Evolutionary conservation across 2,329 filamentous ascomycete genomes (phyloP).

Genomic region (Clarireedia monteithiana): DNA sequence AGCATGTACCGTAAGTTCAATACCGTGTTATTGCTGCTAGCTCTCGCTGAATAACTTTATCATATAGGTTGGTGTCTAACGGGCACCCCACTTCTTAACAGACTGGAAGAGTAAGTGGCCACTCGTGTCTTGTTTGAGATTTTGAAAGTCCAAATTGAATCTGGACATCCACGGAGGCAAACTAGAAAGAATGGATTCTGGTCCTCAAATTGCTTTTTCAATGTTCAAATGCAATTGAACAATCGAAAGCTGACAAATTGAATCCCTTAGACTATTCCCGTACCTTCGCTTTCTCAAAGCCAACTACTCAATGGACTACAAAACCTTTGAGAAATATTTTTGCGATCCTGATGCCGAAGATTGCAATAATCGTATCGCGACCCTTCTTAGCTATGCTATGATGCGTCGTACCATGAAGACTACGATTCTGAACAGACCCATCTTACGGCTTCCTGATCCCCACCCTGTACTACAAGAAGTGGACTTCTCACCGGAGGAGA

Average conservation of each 20-base stretch:
- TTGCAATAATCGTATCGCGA: conserved; percentile 17
- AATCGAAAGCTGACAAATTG: conserved; percentile 6
- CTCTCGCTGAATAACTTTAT: not conserved
- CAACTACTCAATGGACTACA: conserved; percentile 22
- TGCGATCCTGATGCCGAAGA: conserved; percentile 22
- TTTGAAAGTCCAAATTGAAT: not conserved
- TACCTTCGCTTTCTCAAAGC: conserved; percentile 29
- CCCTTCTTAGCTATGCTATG: conserved; percentile 36
- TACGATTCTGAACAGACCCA: conserved; percentile 42
- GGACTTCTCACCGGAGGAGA: conserved; percentile 44
- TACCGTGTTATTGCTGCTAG: not conserved
- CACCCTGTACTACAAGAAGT: conserved; percentile 35
- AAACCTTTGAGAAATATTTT: conserved; percentile 25
- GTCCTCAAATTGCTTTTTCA: not conserved
- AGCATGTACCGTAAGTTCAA: conserved; percentile 15
- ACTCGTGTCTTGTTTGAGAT: not conserved
- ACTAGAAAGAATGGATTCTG: not conserved
- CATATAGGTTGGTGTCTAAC: conserved; percentile 27
- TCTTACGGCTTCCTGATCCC: conserved; percentile 46
- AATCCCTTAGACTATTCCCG: conserved; percentile 21
- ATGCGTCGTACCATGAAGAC: conserved; percentile 47
- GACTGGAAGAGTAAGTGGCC: conserved; percentile 24
- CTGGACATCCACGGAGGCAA: not conserved
- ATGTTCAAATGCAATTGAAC: not conserved
- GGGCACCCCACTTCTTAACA: conserved; percentile 26